phyloP scores from a whole-genome alignment of 768 basidiomycete species.

The Phylloporus scabripes region DNA sequence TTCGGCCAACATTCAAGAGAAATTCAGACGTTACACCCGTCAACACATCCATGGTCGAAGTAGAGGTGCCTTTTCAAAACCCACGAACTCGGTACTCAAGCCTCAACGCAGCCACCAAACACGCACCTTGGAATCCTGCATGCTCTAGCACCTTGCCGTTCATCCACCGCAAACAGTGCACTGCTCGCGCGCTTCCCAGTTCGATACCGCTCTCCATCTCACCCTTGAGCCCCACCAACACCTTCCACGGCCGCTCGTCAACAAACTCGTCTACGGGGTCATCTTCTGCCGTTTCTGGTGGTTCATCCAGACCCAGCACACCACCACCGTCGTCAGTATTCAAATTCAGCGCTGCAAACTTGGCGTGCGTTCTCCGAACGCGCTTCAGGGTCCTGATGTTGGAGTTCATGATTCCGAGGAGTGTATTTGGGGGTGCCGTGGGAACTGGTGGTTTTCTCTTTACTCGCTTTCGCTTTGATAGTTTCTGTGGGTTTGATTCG shows the following conservation, averaged over 20 bases:
- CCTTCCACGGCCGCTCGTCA: conserved; percentile 59
- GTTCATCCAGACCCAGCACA: conserved; percentile 30
- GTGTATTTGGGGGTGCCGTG: conserved; percentile 35
- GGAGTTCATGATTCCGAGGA: conserved; percentile 67
- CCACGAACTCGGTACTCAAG: conserved; percentile 3
- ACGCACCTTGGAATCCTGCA: conserved; percentile 84
- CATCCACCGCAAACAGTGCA: conserved; percentile 68
- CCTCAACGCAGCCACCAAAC: neutral
- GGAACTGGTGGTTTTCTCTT: conserved; percentile 15
- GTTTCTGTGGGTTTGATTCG: conserved; percentile 7
- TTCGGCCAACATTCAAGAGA: conserved; percentile 79
- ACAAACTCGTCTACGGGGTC: conserved; percentile 30
- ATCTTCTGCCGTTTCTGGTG: conserved; percentile 31
- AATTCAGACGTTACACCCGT: conserved; percentile 76
- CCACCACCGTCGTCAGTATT: conserved; percentile 31
- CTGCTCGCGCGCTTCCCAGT: conserved; percentile 54
- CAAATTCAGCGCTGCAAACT: conserved; percentile 53
- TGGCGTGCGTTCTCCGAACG: conserved; percentile 66
- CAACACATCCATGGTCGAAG: conserved; percentile 70
- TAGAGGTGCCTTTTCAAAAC: conserved; percentile 57
- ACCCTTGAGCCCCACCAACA: conserved; percentile 18
- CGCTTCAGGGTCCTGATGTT: conserved; percentile 74
- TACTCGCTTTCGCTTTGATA: conserved; percentile 22
- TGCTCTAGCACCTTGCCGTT: conserved; percentile 79
- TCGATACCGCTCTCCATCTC: conserved; percentile 35